phyloP scores from a whole-genome alignment of 1,139 yeast genomes.

The Chernovozyma sophiae-reginae region DNA sequence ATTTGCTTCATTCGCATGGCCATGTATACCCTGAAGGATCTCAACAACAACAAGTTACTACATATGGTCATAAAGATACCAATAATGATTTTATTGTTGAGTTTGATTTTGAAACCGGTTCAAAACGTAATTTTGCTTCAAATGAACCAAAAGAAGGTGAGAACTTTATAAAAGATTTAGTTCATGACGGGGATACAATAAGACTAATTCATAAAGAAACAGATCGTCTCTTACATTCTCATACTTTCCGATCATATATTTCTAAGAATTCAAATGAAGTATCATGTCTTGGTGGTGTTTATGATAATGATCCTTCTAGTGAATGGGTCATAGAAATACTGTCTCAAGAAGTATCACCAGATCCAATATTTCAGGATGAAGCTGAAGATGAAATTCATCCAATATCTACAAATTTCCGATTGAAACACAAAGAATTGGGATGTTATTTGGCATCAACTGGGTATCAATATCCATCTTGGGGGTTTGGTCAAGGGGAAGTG shows the following conservation, averaged over 20 bases:
- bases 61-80: slow-evolving; percentile 68
- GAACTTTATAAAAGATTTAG: slow-evolving; percentile 9
- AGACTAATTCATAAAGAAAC: slow-evolving; percentile 55
- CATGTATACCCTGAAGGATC: slow-evolving; percentile 73
- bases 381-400: slow-evolving; percentile 51
- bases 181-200: slow-evolving; percentile 50
- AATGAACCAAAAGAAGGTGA: slow-evolving; percentile 15
- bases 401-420: slow-evolving; percentile 63
- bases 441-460: slow-evolving; percentile 78
- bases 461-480: slow-evolving; percentile 71
- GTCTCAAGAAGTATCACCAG: slow-evolving; percentile 52
- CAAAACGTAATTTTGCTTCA: slow-evolving; percentile 25
- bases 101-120: slow-evolving; percentile 28
- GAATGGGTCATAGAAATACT: slow-evolving; percentile 72
- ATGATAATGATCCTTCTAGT: slow-evolving; percentile 56
- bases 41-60: slow-evolving; percentile 69
- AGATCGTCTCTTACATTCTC: slow-evolving; percentile 59
- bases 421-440: slow-evolving; percentile 58
- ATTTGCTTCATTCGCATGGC: slow-evolving; percentile 65
- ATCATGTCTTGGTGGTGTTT: slow-evolving; percentile 60
- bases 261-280: slow-evolving; percentile 56
- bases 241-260: slow-evolving; percentile 52
- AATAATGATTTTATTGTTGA: slow-evolving; percentile 63
- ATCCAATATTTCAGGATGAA: slow-evolving; percentile 42
- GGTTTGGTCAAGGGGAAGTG: slow-evolving; percentile 77